A percentile compares a stretch with the other conserved stretches of the same genome.
Evolutionary conservation across 1,284 basidiomycete species (phyloP).

Genomic region (Leccinum subrobustum): DNA sequence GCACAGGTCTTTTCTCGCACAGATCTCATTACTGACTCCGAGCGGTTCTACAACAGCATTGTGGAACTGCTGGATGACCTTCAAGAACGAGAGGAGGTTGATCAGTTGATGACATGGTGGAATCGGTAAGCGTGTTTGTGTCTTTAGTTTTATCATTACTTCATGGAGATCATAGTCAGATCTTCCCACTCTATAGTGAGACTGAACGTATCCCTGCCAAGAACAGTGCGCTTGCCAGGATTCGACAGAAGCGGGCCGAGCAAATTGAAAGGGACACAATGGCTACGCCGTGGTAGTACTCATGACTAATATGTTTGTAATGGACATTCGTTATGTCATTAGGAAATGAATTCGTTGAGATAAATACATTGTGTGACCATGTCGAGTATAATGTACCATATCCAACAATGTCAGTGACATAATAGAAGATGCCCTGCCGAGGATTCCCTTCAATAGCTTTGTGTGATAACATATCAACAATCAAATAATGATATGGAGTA

Average conservation of each 20-base stretch:
- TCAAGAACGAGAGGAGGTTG: not conserved
- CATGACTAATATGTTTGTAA: not conserved
- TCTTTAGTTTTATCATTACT: not conserved
- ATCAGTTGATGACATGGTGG: not conserved
- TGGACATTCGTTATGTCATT: not conserved
- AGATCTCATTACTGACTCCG: not conserved
- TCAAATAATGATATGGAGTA: no score
- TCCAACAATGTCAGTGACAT: no score
- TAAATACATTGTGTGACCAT: no score
- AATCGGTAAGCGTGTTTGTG: not conserved
- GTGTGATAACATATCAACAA: no score
- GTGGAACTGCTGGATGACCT: not conserved
- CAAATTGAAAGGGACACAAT: not conserved
- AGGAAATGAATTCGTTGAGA: not conserved
- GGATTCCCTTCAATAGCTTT: no score
- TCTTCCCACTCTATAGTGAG: not conserved
- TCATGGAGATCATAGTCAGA: not conserved
- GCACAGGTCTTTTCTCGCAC: not conserved
- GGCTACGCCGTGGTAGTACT: not conserved
- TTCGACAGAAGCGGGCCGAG: not conserved
- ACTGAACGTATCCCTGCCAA: not conserved
- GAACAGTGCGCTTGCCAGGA: not conserved
- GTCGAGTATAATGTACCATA: no score
- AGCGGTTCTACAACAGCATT: not conserved
- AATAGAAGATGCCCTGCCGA: no score